Base-by-base conservation (phyloP, 805 yeast genomes). In the Saccharomycopsis sp. region DNA sequence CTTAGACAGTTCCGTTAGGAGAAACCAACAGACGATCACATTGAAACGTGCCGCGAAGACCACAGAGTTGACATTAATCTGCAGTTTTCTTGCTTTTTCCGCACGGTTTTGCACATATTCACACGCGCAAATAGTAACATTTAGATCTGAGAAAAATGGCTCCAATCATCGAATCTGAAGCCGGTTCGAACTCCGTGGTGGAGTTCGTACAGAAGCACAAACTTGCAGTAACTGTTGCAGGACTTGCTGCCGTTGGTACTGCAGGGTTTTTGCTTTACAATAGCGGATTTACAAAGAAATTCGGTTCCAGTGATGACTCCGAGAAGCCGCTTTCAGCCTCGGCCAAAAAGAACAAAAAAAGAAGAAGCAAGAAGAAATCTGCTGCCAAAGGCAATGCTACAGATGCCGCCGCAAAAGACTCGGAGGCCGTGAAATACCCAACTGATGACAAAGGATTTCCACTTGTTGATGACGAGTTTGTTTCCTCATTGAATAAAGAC, bases 191-290 rank as follows among this genome's bases (percentile, higher is more conserved):
- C 41, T 38, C 59, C 12, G 29, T 60, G 35, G 51, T 54, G 64
- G 55, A 62, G 63, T 80, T 80, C 68, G 70, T 79, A 56, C 73
- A 76, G 58, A 76, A 77, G 66, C 76, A 86, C 74, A 85, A 79
- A 70, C 74, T 81, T n/a, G 87, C 86, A 47, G 77, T 87, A 57
- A 73, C 82, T 35, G 80, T 86, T 52, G 77, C 89, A 9, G 80
- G 84, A 5, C 79, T 84, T 62, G 87, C 87, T 55, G 82, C 83
- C 60, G 79, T 82, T 55, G 89, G 85, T 34, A 79, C 81, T 41
- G 84, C 86, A 58, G 86, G 88, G 8, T 83, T 80, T 65, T 72
- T 64, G 72, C 71, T 57, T 71, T 74, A 60, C 70, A 65, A 57
- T 57, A 44, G 65, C 15, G 54, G 60, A 24, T 49, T 63, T 24